Evolutionary conservation across 2,329 filamentous ascomycete species (phyloP).

Genomic region (Emmonsia crescens): DNA sequence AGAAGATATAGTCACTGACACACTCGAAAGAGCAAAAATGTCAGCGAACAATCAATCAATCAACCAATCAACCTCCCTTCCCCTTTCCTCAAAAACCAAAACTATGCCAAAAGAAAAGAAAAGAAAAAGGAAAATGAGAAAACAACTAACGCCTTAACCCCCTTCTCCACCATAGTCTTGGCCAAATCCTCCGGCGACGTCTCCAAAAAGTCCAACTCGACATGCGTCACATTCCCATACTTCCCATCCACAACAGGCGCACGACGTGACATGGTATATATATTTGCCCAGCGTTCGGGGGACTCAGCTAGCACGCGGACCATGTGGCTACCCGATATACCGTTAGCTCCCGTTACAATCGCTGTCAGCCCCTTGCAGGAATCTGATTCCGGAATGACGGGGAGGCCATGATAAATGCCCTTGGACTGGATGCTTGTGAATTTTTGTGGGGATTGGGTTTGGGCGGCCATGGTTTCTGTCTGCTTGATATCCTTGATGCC

Average conservation of each 20-base stretch:
- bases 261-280: slow-evolving; percentile 40
- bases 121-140: background rate
- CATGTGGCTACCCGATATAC: slow-evolving; percentile 44
- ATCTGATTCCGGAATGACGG: slow-evolving; percentile 30
- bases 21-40: background rate
- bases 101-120: background rate
- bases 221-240: slow-evolving; percentile 31
- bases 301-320: slow-evolving; percentile 38
- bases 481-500: background rate
- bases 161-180: slow-evolving; percentile 15
- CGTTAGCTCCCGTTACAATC: slow-evolving; percentile 45
- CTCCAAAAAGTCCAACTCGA: slow-evolving; percentile 29
- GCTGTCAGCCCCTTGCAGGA: slow-evolving; percentile 37
- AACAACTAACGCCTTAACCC: slow-evolving; percentile 16
- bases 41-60: background rate
- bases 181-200: slow-evolving; percentile 21
- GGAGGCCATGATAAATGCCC: slow-evolving; percentile 43
- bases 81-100: background rate
- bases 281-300: slow-evolving; percentile 42
- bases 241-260: slow-evolving; percentile 33
- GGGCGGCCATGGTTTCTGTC: background rate
- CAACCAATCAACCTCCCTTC: background rate
- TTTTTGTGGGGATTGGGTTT: background rate
- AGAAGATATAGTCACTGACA: slow-evolving; percentile 39
- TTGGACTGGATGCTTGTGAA: slow-evolving; percentile 10